phyloP scores from a whole-genome alignment of 2,329 filamentous ascomycete genomes.

The Ascochyta lentis region DNA sequence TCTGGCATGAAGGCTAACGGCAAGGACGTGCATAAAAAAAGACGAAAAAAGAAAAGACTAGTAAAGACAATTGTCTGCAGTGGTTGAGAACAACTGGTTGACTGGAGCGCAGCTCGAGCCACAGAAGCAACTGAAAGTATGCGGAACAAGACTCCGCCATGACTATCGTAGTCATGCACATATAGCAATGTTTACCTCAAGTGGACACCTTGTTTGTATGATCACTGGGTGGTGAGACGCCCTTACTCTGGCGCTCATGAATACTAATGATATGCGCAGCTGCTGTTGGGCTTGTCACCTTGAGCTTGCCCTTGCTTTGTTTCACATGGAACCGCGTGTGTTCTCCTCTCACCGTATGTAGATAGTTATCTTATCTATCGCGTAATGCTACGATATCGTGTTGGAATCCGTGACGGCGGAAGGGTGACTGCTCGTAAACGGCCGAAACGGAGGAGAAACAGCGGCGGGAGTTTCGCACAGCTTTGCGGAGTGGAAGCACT shows the following conservation, averaged over 20 bases:
- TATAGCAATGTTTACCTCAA: background rate
- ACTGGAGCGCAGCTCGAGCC: background rate
- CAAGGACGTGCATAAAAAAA: background rate
- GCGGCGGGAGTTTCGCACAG: background rate
- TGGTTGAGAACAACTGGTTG: background rate
- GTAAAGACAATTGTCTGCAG: background rate
- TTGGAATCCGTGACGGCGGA: background rate
- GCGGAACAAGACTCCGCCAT: background rate
- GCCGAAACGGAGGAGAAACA: slow-evolving; percentile 8
- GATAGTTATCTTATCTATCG: too few relatives aligned
- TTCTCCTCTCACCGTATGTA: too few relatives aligned
- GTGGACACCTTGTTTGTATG: background rate
- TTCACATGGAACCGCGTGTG: too few relatives aligned
- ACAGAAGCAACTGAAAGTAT: background rate
- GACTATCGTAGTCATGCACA: background rate
- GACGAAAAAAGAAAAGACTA: background rate
- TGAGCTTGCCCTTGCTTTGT: too few relatives aligned
- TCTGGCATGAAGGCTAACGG: background rate
- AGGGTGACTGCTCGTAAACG: background rate
- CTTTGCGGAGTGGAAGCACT: background rate
- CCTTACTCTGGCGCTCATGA: background rate
- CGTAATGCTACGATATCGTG: background rate
- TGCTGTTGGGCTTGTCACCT: too few relatives aligned
- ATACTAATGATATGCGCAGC: background rate
- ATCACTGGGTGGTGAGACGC: background rate